These are phyloP conservation scores for Seminavis robusta DNA, from an alignment of 108 stramenopile species.

Conservation along the genomic window DNA sequence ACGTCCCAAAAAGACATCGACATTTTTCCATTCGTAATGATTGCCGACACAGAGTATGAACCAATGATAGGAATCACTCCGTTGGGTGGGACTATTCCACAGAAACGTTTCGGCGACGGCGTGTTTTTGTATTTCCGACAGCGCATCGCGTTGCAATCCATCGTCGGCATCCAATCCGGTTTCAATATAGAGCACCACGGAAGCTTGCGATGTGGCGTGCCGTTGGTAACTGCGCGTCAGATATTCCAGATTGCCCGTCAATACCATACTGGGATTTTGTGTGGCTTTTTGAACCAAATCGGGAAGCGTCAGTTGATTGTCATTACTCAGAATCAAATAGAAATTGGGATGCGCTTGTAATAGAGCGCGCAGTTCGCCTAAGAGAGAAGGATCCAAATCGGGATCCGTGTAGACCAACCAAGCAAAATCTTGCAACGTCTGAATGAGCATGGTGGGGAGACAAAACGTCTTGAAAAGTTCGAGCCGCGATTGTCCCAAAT, in stretches of 20 bases:
- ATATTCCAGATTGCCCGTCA: too few species aligned
- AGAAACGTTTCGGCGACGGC: slow-evolving; percentile 7
- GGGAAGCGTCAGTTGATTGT: too few species aligned
- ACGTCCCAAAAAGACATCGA: slow-evolving; percentile 9
- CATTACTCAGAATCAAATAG: slow-evolving; percentile 29
- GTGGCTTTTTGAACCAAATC: too few species aligned
- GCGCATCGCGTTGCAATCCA: slow-evolving; percentile 29
- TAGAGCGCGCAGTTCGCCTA: not conserved
- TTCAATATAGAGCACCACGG: too few species aligned
- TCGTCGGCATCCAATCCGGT: slow-evolving; percentile 79
- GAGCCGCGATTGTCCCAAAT: slow-evolving; percentile 38
- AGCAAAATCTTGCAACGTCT: slow-evolving; percentile 32
- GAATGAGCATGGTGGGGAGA: slow-evolving; percentile 41
- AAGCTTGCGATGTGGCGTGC: too few species aligned
- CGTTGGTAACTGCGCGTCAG: too few species aligned
- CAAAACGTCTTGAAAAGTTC: slow-evolving; percentile 44
- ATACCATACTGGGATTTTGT: too few species aligned
- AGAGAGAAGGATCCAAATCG: slow-evolving; percentile 15
- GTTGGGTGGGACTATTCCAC: too few species aligned
- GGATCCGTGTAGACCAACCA: slow-evolving; percentile 52
- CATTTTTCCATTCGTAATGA: slow-evolving; percentile 42
- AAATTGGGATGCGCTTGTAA: slow-evolving; percentile 24
- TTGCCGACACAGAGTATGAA: slow-evolving; percentile 30
- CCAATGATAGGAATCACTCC: slow-evolving; percentile 20
- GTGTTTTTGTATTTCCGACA: slow-evolving; percentile 21